These are phyloP conservation scores for Symbiodinium natans DNA, from an alignment of 73 alveolate genomes.

Conservation along the genomic window DNA sequence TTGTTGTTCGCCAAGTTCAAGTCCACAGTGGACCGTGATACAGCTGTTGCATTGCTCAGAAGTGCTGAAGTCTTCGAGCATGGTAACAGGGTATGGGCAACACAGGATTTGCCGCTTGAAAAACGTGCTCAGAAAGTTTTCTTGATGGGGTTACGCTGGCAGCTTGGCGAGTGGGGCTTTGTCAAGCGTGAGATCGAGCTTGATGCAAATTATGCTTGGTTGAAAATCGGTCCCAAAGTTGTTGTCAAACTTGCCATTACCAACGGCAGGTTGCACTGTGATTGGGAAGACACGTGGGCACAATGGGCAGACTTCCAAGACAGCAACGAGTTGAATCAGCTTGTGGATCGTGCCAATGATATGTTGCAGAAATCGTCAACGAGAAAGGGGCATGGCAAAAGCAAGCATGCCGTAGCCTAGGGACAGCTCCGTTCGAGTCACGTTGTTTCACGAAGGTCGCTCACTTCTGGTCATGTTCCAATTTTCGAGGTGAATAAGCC, in stretches of 20 bases:
- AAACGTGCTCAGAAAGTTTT: not conserved
- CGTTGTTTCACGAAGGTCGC: not conserved
- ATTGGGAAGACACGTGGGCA: not conserved
- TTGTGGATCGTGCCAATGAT: not conserved
- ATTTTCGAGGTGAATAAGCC: not conserved
- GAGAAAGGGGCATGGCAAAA: not conserved
- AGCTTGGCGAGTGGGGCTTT: not conserved
- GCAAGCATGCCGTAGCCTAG: not conserved
- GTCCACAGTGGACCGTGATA: not conserved
- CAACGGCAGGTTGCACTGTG: not conserved
- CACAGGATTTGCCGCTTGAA: constrained; percentile 8
- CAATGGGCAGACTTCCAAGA: not conserved
- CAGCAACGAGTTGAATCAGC: not conserved
- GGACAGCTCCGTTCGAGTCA: constrained; percentile 53
- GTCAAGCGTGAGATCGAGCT: constrained; percentile 1
- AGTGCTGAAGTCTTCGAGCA: not conserved
- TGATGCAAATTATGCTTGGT: not conserved
- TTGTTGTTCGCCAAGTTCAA: not conserved
- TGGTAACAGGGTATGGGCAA: not conserved
- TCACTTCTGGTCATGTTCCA: not conserved
- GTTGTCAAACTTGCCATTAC: not conserved
- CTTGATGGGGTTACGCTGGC: not conserved
- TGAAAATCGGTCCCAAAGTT: not conserved
- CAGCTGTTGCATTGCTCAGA: constrained; percentile 13
- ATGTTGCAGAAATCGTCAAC: not conserved